Evolutionary conservation across 1,284 basidiomycete genomes (phyloP).

Genomic region (Porodaedalea pini): DNA sequence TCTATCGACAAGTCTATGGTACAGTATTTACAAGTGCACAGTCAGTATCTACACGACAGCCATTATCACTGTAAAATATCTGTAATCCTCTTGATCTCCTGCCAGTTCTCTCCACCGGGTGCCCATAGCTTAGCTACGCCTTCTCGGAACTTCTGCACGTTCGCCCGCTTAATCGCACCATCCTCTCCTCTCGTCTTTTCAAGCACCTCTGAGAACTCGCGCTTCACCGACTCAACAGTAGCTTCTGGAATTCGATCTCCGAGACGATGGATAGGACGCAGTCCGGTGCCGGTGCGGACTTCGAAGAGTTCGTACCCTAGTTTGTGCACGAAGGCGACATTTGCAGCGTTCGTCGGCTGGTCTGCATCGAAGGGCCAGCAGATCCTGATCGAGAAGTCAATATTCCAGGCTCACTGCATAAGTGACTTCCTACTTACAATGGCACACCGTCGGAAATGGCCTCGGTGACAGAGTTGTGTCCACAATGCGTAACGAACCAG

Average conservation of each 20-base stretch:
- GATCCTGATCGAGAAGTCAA: slow-evolving; percentile 23
- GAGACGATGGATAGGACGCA: slow-evolving; percentile 22
- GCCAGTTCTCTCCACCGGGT: slow-evolving; percentile 4
- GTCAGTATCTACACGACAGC: no score
- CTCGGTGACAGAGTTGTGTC: slow-evolving; percentile 22
- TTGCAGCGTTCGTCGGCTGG: slow-evolving; percentile 26
- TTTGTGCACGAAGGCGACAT: slow-evolving; percentile 23
- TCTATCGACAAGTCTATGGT: no score
- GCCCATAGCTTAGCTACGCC: slow-evolving; percentile 3
- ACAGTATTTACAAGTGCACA: no score
- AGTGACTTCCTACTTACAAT: slow-evolving; percentile 6
- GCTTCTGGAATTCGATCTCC: slow-evolving; percentile 9
- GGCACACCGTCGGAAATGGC: slow-evolving; percentile 19
- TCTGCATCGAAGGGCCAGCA: slow-evolving; percentile 28
- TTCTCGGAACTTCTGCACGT: slow-evolving; percentile 1
- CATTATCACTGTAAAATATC: slow-evolving; percentile 1
- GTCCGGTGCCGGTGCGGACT: slow-evolving; percentile 26
- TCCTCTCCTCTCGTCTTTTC: slow-evolving; percentile 8
- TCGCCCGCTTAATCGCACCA: slow-evolving; percentile 7
- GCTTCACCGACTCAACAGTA: slow-evolving; percentile 3
- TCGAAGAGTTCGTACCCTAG: slow-evolving; percentile 31
- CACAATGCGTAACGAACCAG: slow-evolving; percentile 22
- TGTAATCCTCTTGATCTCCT: slow-evolving; percentile 4
- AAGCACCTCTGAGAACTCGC: slow-evolving; percentile 5
- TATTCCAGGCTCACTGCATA: background rate